Percentiles rank a stretch among this genome's conserved stretches.
phyloP scores from a whole-genome alignment of 208 protist species.

The Strigomonas culicis region DNA sequence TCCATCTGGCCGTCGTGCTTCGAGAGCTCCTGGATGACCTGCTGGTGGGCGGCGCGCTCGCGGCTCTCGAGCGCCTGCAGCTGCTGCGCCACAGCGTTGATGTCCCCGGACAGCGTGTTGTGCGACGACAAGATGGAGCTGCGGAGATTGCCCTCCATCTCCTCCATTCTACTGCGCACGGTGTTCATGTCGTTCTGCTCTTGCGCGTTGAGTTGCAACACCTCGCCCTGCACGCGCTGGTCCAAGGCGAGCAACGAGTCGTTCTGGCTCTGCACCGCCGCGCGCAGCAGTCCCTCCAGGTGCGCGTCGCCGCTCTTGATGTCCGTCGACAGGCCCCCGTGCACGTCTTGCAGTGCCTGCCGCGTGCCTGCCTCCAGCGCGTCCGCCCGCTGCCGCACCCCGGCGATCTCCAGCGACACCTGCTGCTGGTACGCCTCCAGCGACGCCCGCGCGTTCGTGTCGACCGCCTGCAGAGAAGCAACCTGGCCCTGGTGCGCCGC shows the following conservation, averaged over 20 bases:
- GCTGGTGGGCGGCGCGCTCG: conserved; percentile 53
- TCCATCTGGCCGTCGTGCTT: conserved; percentile 73
- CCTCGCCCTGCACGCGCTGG: conserved; percentile 42
- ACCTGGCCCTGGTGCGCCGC: conserved; percentile 35
- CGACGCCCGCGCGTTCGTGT: conserved; percentile 40
- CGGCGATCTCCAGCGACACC: conserved; percentile 27
- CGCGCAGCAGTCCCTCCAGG: conserved; percentile 32
- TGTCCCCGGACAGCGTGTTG: conserved; percentile 45
- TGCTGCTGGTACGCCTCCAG: conserved; percentile 59
- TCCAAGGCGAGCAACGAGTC: conserved; percentile 48
- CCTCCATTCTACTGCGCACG: conserved; percentile 33
- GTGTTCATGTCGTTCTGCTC: conserved; percentile 37
- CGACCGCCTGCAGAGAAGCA: conserved; percentile 40
- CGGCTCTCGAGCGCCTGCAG: conserved; percentile 52
- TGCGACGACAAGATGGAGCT: conserved; percentile 45
- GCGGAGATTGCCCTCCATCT: conserved; percentile 24
- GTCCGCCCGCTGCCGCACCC: conserved; percentile 45
- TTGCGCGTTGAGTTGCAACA: conserved; percentile 41
- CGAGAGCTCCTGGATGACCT: conserved; percentile 58
- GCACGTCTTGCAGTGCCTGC: conserved; percentile 53
- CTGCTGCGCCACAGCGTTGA: conserved; percentile 52
- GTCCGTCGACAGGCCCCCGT: conserved; percentile 42
- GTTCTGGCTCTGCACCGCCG: conserved; percentile 23
- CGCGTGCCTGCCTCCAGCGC: conserved; percentile 45
- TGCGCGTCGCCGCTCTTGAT: conserved; percentile 28